Evolutionary conservation across 2,329 filamentous ascomycete genomes (phyloP).

Genomic region (Nigrospora oryzae): DNA sequence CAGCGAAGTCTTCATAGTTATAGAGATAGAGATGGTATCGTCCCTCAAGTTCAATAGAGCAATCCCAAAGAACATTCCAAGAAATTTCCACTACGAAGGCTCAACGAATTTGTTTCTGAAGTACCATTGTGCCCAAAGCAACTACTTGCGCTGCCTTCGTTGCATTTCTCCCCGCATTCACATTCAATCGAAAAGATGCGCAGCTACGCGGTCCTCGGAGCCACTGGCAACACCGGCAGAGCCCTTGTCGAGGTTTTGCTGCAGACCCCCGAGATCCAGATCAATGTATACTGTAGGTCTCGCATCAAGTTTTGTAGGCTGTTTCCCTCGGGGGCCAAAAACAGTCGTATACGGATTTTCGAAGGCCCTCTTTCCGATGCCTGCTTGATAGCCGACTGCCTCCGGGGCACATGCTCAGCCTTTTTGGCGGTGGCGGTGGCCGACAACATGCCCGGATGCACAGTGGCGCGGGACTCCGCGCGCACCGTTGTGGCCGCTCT

Average conservation of each 20-base stretch:
- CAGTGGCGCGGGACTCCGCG: slow-evolving; percentile 25
- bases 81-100: too few species aligned
- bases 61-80: too few species aligned
- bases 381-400: slow-evolving; percentile 23
- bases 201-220: slow-evolving; percentile 27
- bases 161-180: too few species aligned
- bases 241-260: slow-evolving; percentile 29
- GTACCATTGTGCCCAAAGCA: too few species aligned
- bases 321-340: slow-evolving; percentile 19
- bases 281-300: slow-evolving; percentile 35
- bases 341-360: slow-evolving; percentile 25
- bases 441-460: slow-evolving; percentile 31
- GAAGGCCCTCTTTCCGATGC: slow-evolving; percentile 29
- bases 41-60: too few species aligned
- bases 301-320: slow-evolving; percentile 23
- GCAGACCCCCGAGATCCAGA: slow-evolving; percentile 11
- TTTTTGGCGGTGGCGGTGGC: slow-evolving; percentile 29
- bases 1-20: too few species aligned
- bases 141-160: too few species aligned
- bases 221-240: slow-evolving; percentile 32
- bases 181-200: background rate
- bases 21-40: too few species aligned
- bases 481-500: slow-evolving; percentile 26
- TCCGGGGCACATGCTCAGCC: slow-evolving; percentile 22
- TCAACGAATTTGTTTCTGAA: too few species aligned